These are phyloP conservation scores for Hymenoscyphus fructigenus DNA, from an alignment of 2,329 filamentous ascomycete genomes.

Conservation along the genomic window DNA sequence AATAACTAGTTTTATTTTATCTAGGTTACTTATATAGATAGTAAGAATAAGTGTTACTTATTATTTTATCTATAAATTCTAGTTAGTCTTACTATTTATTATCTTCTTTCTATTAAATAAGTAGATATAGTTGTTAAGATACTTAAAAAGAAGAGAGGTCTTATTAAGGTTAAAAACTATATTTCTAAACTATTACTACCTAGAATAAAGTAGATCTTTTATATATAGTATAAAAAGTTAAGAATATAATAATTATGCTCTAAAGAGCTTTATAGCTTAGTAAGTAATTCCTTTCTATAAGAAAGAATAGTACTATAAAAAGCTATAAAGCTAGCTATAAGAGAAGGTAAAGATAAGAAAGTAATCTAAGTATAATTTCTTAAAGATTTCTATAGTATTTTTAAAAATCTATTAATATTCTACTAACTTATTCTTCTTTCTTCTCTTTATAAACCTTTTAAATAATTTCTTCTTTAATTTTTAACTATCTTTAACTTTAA, in stretches of 20 bases:
- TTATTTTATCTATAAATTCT: not conserved
- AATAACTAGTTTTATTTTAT: not conserved
- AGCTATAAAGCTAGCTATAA: not conserved
- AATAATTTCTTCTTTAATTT: not conserved
- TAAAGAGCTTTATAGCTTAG: not conserved
- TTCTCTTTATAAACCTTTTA: not conserved
- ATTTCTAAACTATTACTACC: not conserved
- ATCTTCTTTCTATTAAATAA: not conserved
- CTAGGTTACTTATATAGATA: not conserved
- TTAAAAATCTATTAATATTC: not conserved
- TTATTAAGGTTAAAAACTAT: not conserved
- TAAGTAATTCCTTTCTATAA: not conserved
- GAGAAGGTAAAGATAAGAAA: not conserved
- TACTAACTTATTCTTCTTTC: not conserved
- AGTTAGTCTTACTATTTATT: not conserved
- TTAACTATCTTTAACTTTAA: not conserved
- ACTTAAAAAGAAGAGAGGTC: not conserved
- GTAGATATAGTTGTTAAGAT: not conserved
- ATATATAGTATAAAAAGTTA: not conserved
- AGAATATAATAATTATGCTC: not conserved
- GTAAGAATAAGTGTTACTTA: not conserved
- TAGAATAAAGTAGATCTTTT: not conserved
- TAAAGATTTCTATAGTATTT: not conserved
- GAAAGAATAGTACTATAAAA: not conserved
- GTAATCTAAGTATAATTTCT: not conserved